Base-by-base conservation (phyloP, 768 basidiomycete genomes). In the Phylloporus sp. region DNA sequence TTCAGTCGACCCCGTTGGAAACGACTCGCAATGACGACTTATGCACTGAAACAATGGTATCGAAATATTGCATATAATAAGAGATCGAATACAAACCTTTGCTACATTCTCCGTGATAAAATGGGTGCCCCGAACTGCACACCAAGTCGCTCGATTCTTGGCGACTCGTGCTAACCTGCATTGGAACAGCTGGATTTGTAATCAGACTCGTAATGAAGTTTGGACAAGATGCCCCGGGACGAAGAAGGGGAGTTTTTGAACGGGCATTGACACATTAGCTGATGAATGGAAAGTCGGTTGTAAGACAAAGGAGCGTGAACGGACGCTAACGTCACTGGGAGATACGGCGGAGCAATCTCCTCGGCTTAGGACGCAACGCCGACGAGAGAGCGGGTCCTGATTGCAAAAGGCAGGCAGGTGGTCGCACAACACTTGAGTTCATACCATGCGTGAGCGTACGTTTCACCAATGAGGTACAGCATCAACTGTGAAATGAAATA, bases 101-200 rank as follows among this genome's bases (percentile, higher is more conserved):
- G n/a, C n/a, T n/a, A n/a, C n/a, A n/a, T n/a, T n/a, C n/a, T n/a
- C n/a, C n/a, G n/a, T n/a, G n/a, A n/a, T 55, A 73, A 36, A 82
- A 84, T 57, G 40, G 29, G n/a, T 56, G 63, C 38, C 63, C 50
- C 38, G 44, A 53, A 32, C 62, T 55, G 2, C 52, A 52, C 40
- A 43, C 52, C 69, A 76, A 37, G 60, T 75, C 44, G 52, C 68
- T 14, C 62, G 51, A 14, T 74, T 89, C 27, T 74, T n/a, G 82
- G 80, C 3, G 65, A 28, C 76, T 79, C 13, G 68, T 85, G 34
- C 71, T 89, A 28, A 79, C 83, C 34, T 86, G 86, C 49, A 80
- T 79, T 4, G 84, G 83, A 20, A 81, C 77, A 82, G 85, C 59
- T 84, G 82, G 82, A 82, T 82, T 55, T 86, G 84, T 61, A 84